A percentile compares a stretch with the other conserved stretches of the same genome.
Evolutionary conservation across 2,329 filamentous ascomycete species (phyloP).

Genomic region (Fusarium pseudograminearum): DNA sequence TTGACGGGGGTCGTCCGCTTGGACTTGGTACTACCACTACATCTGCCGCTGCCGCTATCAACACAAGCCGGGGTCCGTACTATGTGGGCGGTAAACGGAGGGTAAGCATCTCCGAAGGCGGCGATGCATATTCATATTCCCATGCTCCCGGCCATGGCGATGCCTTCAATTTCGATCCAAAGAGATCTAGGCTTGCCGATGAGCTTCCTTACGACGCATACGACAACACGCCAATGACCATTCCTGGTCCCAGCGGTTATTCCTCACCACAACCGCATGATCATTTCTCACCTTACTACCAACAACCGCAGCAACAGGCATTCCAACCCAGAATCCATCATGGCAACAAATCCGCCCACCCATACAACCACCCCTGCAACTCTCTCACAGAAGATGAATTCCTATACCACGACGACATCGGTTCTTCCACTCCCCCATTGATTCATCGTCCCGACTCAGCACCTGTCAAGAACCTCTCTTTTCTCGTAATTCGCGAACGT

Average conservation of each 20-base stretch:
- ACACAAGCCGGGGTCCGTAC: slow-evolving; percentile 45
- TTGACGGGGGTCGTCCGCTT: slow-evolving; percentile 50
- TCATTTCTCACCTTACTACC: slow-evolving; percentile 7
- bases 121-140: slow-evolving; percentile 28
- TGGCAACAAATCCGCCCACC: slow-evolving; percentile 18
- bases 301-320: slow-evolving; percentile 6
- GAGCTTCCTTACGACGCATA: slow-evolving; percentile 33
- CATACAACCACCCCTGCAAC: slow-evolving; percentile 12
- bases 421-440: slow-evolving; percentile 22
- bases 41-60: slow-evolving; percentile 19
- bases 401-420: slow-evolving; percentile 29
- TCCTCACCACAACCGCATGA: slow-evolving; percentile 3
- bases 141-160: slow-evolving; percentile 13
- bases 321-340: slow-evolving; percentile 21
- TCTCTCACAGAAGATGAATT: slow-evolving; percentile 24
- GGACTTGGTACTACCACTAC: slow-evolving; percentile 45
- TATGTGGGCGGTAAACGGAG: slow-evolving; percentile 56
- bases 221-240: slow-evolving; percentile 14
- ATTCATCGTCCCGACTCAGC: slow-evolving; percentile 44
- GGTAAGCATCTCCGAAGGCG: slow-evolving; percentile 52
- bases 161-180: slow-evolving; percentile 42
- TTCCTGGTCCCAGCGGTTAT: slow-evolving; percentile 24
- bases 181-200: slow-evolving; percentile 42
- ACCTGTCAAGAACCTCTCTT: slow-evolving; percentile 51
- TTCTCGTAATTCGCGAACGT: slow-evolving; percentile 56